These are phyloP conservation scores for Pestalotiopsis fici DNA, from an alignment of 2,329 filamentous ascomycete genomes.

Conservation along the genomic window DNA sequence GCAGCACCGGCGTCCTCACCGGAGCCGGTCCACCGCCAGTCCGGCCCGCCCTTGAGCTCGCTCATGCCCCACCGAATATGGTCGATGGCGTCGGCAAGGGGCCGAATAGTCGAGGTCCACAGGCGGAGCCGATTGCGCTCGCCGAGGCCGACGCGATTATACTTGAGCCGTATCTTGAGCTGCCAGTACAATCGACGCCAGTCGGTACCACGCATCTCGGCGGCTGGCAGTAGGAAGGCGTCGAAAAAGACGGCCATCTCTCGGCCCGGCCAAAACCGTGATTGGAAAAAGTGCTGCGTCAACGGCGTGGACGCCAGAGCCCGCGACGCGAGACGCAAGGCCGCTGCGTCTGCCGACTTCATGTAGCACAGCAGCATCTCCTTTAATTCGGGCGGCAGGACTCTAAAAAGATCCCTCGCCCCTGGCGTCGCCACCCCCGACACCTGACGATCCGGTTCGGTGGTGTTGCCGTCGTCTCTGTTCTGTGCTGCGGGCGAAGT, in stretches of 20 bases:
- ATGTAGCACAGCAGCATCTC: constrained; percentile 22
- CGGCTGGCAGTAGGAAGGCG: constrained; percentile 16
- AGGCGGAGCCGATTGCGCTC: constrained; percentile 24
- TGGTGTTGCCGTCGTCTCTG: not conserved
- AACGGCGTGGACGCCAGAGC: constrained; percentile 18
- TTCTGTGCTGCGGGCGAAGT: not conserved
- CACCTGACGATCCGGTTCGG: not conserved
- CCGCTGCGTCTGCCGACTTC: constrained; percentile 14
- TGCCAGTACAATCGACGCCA: constrained; percentile 20
- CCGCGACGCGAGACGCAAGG: constrained; percentile 22
- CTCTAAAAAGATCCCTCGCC: constrained; percentile 18
- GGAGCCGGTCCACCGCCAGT: constrained; percentile 7
- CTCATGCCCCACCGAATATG: constrained; percentile 14
- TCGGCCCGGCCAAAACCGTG: constrained; percentile 22
- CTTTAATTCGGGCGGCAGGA: constrained; percentile 20
- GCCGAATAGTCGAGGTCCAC: constrained; percentile 22
- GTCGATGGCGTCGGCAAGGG: constrained; percentile 17
- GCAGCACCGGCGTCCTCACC: not conserved
- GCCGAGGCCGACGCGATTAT: constrained; percentile 18
- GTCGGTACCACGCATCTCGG: constrained; percentile 16
- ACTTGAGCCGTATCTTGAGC: constrained; percentile 14
- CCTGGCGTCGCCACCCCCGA: not conserved
- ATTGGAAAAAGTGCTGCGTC: constrained; percentile 23
- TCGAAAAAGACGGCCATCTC: constrained; percentile 24
- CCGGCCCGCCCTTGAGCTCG: constrained; percentile 13